phyloP scores from a whole-genome alignment of 768 basidiomycete species.

The Collybiopsis luxurians region DNA sequence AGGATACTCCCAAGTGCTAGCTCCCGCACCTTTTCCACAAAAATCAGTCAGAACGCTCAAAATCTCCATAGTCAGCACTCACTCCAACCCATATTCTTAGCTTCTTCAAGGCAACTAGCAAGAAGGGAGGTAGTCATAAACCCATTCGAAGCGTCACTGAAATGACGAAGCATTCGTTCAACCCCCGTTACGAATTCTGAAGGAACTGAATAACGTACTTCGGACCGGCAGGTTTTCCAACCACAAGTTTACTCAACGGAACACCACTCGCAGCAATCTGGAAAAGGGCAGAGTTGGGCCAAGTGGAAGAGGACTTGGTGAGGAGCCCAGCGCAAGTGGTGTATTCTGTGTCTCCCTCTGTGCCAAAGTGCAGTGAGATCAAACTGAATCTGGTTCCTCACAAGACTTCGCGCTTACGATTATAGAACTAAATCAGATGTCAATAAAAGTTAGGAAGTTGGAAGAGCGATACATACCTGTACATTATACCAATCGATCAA shows the following conservation, averaged over 20 bases:
- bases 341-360: slow-evolving; percentile 64
- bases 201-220: slow-evolving; percentile 1
- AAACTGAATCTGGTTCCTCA: not conserved
- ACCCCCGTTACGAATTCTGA: not conserved
- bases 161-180: not conserved
- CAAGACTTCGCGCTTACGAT: slow-evolving; percentile 32
- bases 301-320: slow-evolving; percentile 51
- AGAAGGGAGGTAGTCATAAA: slow-evolving; percentile 59
- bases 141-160: slow-evolving; percentile 53
- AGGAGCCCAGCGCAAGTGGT: slow-evolving; percentile 61
- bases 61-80: slow-evolving; percentile 22
- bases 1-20: slow-evolving; percentile 36
- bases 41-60: not conserved
- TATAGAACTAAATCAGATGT: slow-evolving; percentile 34
- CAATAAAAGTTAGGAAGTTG: not conserved
- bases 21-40: slow-evolving; percentile 23
- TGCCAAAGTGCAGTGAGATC: no score
- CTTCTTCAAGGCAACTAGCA: slow-evolving; percentile 59
- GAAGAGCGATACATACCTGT: slow-evolving; percentile 39
- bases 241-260: slow-evolving; percentile 60
- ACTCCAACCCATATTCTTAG: slow-evolving; percentile 65
- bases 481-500: slow-evolving; percentile 66
- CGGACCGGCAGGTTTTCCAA: slow-evolving; percentile 64
- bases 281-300: slow-evolving; percentile 61
- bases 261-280: slow-evolving; percentile 60